Conservation (phyloP, 208 protist genomes). For the Leishmania major region DNA sequence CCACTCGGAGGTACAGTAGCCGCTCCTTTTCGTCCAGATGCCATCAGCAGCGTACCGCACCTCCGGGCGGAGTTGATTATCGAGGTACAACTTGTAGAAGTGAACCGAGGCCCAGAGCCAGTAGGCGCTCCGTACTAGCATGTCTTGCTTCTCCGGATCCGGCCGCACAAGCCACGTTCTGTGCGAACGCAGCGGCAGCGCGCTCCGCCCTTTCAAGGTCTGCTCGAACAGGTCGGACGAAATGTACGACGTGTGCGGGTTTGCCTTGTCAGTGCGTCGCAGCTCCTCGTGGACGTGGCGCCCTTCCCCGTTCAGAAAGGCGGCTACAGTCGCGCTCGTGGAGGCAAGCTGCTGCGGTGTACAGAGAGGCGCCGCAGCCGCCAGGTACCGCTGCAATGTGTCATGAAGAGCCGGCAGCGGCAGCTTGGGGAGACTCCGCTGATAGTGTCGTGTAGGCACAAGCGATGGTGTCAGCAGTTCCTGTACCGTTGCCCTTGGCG, state of each 20-base stretch:
- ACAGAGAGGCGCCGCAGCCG: constrained; percentile 56
- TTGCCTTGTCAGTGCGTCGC: constrained; percentile 71
- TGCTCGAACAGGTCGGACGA: constrained; percentile 81
- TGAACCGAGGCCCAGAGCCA: constrained; percentile 75
- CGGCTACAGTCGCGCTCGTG: constrained; percentile 40
- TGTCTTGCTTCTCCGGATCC: constrained; percentile 61
- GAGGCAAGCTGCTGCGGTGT: constrained; percentile 43
- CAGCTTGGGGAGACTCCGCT: constrained; percentile 79
- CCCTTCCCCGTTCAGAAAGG: constrained; percentile 65
- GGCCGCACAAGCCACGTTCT: constrained; percentile 53
- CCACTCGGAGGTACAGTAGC: constrained; percentile 77
- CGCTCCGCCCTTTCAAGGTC: constrained; percentile 49
- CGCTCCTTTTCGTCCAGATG: constrained; percentile 1
- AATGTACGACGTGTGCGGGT: constrained; percentile 88
- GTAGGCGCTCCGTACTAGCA: constrained; percentile 69
- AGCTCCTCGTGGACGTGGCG: constrained; percentile 68
- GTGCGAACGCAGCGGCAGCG: constrained; percentile 75
- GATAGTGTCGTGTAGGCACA: constrained; percentile 79
- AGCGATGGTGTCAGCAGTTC: constrained; percentile 27
- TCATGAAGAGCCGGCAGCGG: constrained; percentile 65
- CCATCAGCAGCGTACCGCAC: constrained; percentile 38
- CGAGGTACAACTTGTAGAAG: constrained; percentile 75
- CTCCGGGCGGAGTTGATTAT: constrained; percentile 73
- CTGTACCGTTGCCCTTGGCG: constrained; percentile 17
- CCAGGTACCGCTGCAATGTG: constrained; percentile 60